Evolutionary conservation across 129 eudicot genomes (phyloP), one percentile per base, ranked within the genome.

Genomic region (Saussurea involucrata): DNA sequence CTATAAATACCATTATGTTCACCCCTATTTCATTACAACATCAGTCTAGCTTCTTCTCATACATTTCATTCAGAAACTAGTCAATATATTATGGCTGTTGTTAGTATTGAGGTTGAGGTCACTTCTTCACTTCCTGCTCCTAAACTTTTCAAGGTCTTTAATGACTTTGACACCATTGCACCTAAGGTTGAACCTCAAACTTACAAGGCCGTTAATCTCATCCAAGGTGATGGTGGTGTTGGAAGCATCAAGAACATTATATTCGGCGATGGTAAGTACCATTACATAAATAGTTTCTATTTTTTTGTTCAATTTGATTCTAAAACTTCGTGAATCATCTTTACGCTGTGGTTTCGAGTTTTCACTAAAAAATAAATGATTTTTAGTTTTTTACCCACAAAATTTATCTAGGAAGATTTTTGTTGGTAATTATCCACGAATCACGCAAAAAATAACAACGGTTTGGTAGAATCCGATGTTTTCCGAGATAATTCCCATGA

Each of bases 161-260:
- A 37, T 22, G 78, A 87, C 40, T 71, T 72, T 13, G 76, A 84
- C 83, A 82, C 49, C 72, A 64, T 82, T 25, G 72, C 81, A 22
- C 88, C 87, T 8, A 79, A 87, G 79, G 73, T 73, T 18, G 22
- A 82, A 24, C 88, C 87, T 0, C 73, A 84, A 32, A 75, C 76
- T 63, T 36, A 72, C 79, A 84, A 87, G 78, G 58, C 74, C 28
- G 60, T 84, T 67, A 70, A 49, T 8, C 18, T 72, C 77, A 29
- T 83, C 24, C 67, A 87, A 73, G 91, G 91, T 4, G 81, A 79
- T 69, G 88, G 88, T 15, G 86, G 91, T 5, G 78, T 63, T 72
- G 91, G 91, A 66, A 71, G 85, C 61, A 64, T 84, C 78, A 72
- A 75, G 70, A 33, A 40, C 57, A 55, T 72, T 12, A 75, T 77